Evolutionary conservation across 1,284 basidiomycete genomes (phyloP).

Genomic region (Vanrija sp.): DNA sequence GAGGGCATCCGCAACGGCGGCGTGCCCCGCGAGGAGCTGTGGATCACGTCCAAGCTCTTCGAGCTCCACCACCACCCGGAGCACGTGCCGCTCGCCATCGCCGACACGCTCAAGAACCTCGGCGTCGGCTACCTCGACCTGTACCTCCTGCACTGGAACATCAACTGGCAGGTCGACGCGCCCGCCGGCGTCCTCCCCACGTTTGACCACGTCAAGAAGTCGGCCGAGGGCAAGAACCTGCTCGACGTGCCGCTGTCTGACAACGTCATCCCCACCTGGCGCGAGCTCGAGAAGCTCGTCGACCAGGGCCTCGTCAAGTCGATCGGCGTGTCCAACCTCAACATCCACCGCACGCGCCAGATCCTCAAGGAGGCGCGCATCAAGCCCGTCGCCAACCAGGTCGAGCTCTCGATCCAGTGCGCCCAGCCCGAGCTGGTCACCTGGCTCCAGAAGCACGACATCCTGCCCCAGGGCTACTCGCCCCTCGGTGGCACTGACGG

Average conservation of each 20-base stretch:
- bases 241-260: slow-evolving; percentile 63
- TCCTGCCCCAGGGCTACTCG: slow-evolving; percentile 73
- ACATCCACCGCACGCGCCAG: slow-evolving; percentile 65
- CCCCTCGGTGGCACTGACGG: slow-evolving; percentile 66
- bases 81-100: slow-evolving; percentile 62
- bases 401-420: slow-evolving; percentile 76
- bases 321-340: slow-evolving; percentile 67
- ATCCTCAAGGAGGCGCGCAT: slow-evolving; percentile 56
- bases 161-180: slow-evolving; percentile 43
- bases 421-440: slow-evolving; percentile 75
- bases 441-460: slow-evolving; percentile 57
- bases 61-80: slow-evolving; percentile 57
- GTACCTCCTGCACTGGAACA: slow-evolving; percentile 74
- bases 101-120: slow-evolving; percentile 66
- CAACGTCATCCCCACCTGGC: slow-evolving; percentile 65
- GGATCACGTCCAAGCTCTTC: slow-evolving; percentile 69
- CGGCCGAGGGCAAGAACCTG: slow-evolving; percentile 49
- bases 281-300: slow-evolving; percentile 56
- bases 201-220: slow-evolving; percentile 36
- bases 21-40: slow-evolving; percentile 62
- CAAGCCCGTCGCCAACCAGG: slow-evolving; percentile 64
- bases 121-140: slow-evolving; percentile 73
- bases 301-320: slow-evolving; percentile 56
- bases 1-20: slow-evolving; percentile 62
- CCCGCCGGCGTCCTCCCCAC: slow-evolving; percentile 34